Evolutionary conservation across 371 early-diverging fungal species (phyloP), one percentile per base, ranked within the genome.

Genomic region (Lichtheimia hyalospora): DNA sequence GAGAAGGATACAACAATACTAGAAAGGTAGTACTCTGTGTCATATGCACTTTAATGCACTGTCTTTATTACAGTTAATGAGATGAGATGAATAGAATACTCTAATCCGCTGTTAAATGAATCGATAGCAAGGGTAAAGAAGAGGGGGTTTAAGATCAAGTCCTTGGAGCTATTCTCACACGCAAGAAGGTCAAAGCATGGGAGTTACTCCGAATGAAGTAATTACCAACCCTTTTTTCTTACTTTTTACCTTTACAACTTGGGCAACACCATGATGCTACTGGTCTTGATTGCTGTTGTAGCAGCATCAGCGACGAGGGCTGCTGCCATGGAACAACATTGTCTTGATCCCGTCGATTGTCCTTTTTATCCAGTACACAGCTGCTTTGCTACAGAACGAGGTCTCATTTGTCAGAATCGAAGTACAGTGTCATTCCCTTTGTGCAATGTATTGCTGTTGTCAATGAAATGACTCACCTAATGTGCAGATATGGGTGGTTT

Each of bases 281-380:
- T 46, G 13, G 46, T 21, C 21, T 46, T 46, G 46, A 46, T 46
- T 46, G n/a, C 46, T 18, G 21, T 46, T 18, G 46, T 16, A 46
- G 21, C 46, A 18, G 18, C 46, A 21, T 5, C 21, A 46, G 18
- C 21, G 46, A 34, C 34, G 34, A 34, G 25, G 10, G 34, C 34
- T 34, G 34, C 34, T 34, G 46, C 46, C 28, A 62, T 48, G 44
- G 57, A 68, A 44, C 63, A 63, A 46, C 74, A 74, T 55, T 79
- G 79, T 57, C 63, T 67, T 34, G 76, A 72, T 54, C 74, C 74
- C 13, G 61, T 69, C 16, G 70, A 76, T 49, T 79, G 79, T 61
- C 76, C 69, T 15, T 66, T 75, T 27, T 79, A 74, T 49, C 79
- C 79, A 28, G 48, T 74, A 6, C 73, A 79, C 40, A 63, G 68